phyloP scores from a whole-genome alignment of 1,284 basidiomycete genomes.

The Inonotus obliquus region DNA sequence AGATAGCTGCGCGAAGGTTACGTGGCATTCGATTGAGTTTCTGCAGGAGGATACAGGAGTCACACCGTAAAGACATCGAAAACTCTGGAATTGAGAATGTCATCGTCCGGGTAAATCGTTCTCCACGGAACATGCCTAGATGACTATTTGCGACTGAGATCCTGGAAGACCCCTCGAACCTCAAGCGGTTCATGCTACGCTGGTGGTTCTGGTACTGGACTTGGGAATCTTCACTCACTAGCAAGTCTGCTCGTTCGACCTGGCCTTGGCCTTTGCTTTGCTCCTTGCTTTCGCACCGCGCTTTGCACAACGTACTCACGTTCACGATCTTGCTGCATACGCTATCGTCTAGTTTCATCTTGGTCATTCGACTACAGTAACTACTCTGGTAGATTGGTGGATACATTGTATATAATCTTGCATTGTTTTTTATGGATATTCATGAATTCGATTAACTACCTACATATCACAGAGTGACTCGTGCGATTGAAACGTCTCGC shows the following conservation, averaged over 20 bases:
- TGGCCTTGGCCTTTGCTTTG: neutral
- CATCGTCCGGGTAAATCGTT: conserved; percentile 13
- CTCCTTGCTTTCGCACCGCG: neutral
- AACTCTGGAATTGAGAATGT: conserved; percentile 18
- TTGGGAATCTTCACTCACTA: neutral
- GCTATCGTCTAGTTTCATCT: neutral
- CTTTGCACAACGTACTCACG: neutral
- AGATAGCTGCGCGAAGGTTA: neutral
- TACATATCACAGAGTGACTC: too few species aligned
- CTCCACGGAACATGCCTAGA: conserved; percentile 2
- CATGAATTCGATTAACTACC: too few species aligned
- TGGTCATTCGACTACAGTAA: neutral
- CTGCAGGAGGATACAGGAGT: conserved; percentile 14
- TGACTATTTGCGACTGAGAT: neutral
- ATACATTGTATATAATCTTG: neutral
- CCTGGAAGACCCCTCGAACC: neutral
- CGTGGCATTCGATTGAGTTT: conserved; percentile 17
- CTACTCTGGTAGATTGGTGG: neutral
- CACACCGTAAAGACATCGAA: conserved; percentile 13
- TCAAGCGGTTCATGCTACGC: neutral
- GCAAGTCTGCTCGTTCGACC: neutral
- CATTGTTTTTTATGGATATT: neutral
- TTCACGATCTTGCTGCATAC: neutral
- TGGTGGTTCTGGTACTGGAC: neutral
- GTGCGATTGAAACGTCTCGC: too few species aligned